Evolutionary conservation across 768 basidiomycete genomes (phyloP), one percentile per base, ranked within the genome.

Genomic region (Auriscalpium vulgare): DNA sequence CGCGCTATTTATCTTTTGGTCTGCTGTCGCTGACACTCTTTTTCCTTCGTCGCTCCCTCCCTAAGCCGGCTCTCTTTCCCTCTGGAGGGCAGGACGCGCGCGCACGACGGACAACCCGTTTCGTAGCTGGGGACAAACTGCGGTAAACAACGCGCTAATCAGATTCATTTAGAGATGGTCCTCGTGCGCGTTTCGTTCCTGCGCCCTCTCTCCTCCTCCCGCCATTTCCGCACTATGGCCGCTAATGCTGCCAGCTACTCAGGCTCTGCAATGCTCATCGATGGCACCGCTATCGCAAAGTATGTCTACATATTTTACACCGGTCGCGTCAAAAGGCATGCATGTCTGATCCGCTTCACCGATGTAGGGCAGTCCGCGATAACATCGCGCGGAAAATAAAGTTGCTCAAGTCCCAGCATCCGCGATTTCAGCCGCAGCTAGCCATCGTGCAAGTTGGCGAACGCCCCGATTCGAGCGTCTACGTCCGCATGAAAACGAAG

Each of bases 401-500:
- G 44, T 63, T 79, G 2, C 69, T 85, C 47, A 85, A 87, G 65
- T 71, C 79, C 4, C 77, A 74, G 58, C 85, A 80, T 69, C 90
- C 95, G n/a, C 87, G 88, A 19, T 99, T 98, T 76, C 82, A 85
- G 65, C 90, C 97, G 11, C 83, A 86, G 68, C 81, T 99, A 16
- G 89, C 84, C 62, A 92, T 99, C 71, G 81, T 99, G 47, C 97
- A 98, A 72, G 93, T 92, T 51, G 97, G 97, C 53, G 83, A 85
- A 35, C 87, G 91, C 56, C 85, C 92, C 19, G 95, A 97, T 69
- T 98, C 95, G 6, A 75, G 78, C 17, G 85, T 87, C 44, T 99
- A 99, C 72, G 86, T 99, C 62, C 91, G 92, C 66, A 98, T 98
- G 95, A 99, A 99, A 74, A 78, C 82, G 45, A 97, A 95, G 71